Base-by-base conservation (phyloP, 345 rosid genomes). In the Toxicodendron radicans region DNA sequence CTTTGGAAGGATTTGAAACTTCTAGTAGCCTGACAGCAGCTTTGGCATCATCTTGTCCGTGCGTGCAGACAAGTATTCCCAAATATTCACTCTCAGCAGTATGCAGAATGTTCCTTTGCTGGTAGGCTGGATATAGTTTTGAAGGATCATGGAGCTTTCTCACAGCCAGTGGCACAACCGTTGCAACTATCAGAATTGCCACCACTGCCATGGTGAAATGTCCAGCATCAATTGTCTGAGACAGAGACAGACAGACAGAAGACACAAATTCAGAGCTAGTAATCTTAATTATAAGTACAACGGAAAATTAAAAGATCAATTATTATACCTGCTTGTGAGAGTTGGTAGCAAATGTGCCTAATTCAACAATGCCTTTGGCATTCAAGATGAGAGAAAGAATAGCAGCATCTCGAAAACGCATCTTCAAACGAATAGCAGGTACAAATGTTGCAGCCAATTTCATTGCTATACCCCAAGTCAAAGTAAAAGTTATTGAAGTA, bases 1-100 rank as follows among this genome's bases (percentile, higher is more conserved):
- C 59, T 14, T 35, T 73, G 4, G 58, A 61, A 18, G 81, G 81
- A 56, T 63, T 71, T 5, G 83, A 76, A 20, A 48, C 41, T 5
- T 74, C 74, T 45, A 79, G 53, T 0, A 82, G 58, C 41, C 64
- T 76, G 53, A 79, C 41, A 56, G 73, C 79, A 16, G 75, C 74
- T 4, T 51, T 32, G 14, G 78, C 85, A 70, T 82, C 76, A 10
- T 76, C 75, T 66, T 66, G 85, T 46, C 41, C 66, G 10, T 73
- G 74, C 10, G 80, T 72, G 64, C 81, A 82, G 53, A 58, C 73
- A 30, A 79, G 71, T 33, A 79, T 71, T 11, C 58, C 71, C 11
- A 82, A 72, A 49, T 66, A 76, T 4, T 73, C 64, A 3, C 76
- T 72, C 4, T 10, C 14, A 11, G 70, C 21, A 38, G 64, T 10